Evolutionary conservation across 176 grass and related monocot species (phyloP), one percentile per base, ranked within the genome.

Genomic region (Musa itinerans): DNA sequence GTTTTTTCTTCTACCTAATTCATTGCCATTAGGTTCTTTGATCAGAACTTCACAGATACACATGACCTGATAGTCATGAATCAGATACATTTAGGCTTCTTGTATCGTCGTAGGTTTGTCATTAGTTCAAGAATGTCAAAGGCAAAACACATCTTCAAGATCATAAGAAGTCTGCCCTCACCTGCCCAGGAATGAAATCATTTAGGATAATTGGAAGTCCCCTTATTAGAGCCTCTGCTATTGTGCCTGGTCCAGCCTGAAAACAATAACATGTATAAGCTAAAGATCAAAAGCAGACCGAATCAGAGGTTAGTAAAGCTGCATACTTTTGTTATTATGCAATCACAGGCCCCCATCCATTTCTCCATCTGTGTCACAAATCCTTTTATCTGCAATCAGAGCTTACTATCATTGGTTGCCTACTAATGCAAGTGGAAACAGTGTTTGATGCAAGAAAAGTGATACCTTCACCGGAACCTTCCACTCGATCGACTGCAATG

Each of bases 291-390:
- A 43, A 43, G 34, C 4, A 43, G 34, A 43, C 34, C 4, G 34
- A 43, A 5, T 43, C 34, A 43, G 34, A 43, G 34, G 34, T 5
- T 5, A 6, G 34, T 56, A 9, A 68, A 65, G n/a, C 10, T 58
- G 71, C 14, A 29, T 69, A 85, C 92, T 84, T 92, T 96, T 12
- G 89, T 96, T 70, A 92, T 89, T 81, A 96, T 92, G 81, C 92
- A 96, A 63, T 96, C 92, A 52, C 92, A 96, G 79, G 89, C 78
- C 10, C 73, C 83, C 89, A 96, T 96, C 92, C 92, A 96, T 83
- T 83, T 92, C 53, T 96, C 89, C 78, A 96, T 92, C 81, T 87
- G 87, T 15, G 77, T 92, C 71, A 92, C 92, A 61, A 96, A 92
- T 78, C 92, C 87, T 82, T 79, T 89, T 52, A 92, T 81, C 89